A percentile compares a stretch with the other conserved stretches of the same genome.
phyloP scores from a whole-genome alignment of 176 grass and related monocot species.

The Neostapfia colusana region DNA sequence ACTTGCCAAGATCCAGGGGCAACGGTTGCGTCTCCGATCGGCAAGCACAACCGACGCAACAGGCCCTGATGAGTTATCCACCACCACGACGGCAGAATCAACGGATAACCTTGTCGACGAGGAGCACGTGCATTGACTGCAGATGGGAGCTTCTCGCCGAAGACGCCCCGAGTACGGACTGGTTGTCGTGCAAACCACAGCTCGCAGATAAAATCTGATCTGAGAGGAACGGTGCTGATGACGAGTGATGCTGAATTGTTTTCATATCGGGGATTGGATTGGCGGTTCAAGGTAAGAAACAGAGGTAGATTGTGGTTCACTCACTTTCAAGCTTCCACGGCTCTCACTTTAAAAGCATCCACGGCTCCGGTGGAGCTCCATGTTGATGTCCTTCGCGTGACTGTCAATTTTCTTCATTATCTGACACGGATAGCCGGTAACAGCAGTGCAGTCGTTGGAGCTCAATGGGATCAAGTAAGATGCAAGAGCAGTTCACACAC shows the following conservation, averaged over 20 bases:
- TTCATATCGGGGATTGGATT: neutral
- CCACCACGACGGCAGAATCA: neutral
- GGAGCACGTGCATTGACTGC: conserved; percentile 23
- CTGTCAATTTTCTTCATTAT: neutral
- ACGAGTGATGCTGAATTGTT: neutral
- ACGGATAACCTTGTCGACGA: neutral
- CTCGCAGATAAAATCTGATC: neutral
- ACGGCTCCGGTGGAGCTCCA: conserved; percentile 37
- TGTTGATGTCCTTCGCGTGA: neutral
- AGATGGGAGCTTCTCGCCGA: conserved; percentile 20
- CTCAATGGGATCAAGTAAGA: conserved; percentile 29
- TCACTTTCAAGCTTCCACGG: conserved; percentile 28
- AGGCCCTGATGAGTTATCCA: neutral
- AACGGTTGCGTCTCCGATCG: conserved; percentile 16
- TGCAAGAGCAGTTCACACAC: conserved; percentile 36
- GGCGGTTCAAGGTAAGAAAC: neutral
- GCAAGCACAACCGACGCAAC: conserved; percentile 7
- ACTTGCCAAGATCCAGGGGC: neutral
- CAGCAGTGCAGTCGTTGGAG: neutral
- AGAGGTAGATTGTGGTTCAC: conserved; percentile 19
- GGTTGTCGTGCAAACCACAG: neutral
- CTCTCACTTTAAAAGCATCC: conserved; percentile 14
- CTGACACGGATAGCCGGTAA: neutral
- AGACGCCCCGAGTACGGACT: neutral
- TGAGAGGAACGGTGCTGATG: conserved; percentile 7